Evolutionary conservation across 352 stramenopile genomes (phyloP).

Genomic region (Phytophthora sansomeana): DNA sequence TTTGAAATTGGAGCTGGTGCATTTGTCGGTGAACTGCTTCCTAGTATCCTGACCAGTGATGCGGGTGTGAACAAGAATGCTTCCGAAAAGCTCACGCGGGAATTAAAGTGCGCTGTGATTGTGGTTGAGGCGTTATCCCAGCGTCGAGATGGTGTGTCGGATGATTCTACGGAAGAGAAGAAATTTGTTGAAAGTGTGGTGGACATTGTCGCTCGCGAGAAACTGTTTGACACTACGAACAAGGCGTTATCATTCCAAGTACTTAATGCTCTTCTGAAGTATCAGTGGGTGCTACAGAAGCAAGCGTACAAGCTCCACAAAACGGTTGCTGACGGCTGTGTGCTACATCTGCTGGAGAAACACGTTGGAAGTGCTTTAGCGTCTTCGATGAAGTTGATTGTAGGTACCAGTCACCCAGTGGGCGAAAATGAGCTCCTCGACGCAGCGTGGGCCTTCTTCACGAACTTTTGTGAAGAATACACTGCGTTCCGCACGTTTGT

Average conservation of each 20-base stretch:
- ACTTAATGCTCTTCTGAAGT: constrained; percentile 63
- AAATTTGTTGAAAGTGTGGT: constrained; percentile 45
- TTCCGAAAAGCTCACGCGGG: constrained; percentile 11
- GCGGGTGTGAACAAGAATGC: constrained; percentile 3
- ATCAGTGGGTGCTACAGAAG: constrained; percentile 44
- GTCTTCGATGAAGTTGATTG: constrained; percentile 55
- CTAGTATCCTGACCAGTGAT: constrained; percentile 13
- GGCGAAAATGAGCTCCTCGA: constrained; percentile 18
- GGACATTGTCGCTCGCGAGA: constrained; percentile 24
- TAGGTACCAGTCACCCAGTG: constrained; percentile 13
- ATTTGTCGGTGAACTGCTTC: constrained; percentile 51
- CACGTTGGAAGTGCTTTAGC: constrained; percentile 46
- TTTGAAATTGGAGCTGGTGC: constrained; percentile 26
- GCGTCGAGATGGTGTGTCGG: constrained; percentile 15
- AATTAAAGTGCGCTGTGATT: constrained; percentile 35
- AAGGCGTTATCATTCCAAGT: constrained; percentile 47
- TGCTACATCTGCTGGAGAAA: constrained; percentile 34
- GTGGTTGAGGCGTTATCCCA: constrained; percentile 50
- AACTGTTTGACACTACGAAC: constrained; percentile 25
- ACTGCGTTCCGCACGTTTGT: constrained; percentile 50
- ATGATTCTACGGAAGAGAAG: constrained; percentile 35
- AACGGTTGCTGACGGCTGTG: not conserved
- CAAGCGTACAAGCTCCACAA: constrained; percentile 19
- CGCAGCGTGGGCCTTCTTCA: constrained; percentile 63
- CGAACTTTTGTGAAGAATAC: constrained; percentile 63